Conservation (phyloP, 495 filamentous ascomycete genomes). For the Lasiosphaeria miniovina region DNA sequence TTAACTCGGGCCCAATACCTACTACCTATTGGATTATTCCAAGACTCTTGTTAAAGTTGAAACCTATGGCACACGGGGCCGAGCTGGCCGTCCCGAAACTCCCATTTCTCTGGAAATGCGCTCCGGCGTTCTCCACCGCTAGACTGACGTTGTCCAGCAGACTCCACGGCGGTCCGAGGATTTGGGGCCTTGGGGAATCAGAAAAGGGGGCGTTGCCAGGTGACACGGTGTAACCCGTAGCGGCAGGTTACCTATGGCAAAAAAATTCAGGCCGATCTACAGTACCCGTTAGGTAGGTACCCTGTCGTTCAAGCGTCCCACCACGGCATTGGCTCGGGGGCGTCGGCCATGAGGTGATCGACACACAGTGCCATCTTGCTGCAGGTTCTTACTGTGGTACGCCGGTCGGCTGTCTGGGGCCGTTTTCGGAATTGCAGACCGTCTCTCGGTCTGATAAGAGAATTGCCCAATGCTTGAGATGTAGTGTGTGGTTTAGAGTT, state of each 20-base stretch:
- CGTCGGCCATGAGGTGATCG: slow-evolving; percentile 17
- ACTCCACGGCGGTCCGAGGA: slow-evolving; percentile 3
- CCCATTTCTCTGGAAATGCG: not conserved
- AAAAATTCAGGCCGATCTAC: slow-evolving; percentile 5
- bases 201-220: slow-evolving; percentile 10
- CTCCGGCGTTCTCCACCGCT: slow-evolving; percentile 10
- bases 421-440: too few species aligned
- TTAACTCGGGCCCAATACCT: too few species aligned
- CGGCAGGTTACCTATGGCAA: not conserved
- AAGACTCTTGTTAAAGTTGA: too few species aligned
- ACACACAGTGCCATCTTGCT: slow-evolving; percentile 19
- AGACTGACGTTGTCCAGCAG: slow-evolving; percentile 17
- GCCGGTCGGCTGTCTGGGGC: too few species aligned
- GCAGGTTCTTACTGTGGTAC: not conserved
- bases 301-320: too few species aligned
- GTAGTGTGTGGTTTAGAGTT: too few species aligned
- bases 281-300: too few species aligned
- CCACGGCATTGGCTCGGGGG: slow-evolving; percentile 14
- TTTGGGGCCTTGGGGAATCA: not conserved
- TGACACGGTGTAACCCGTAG: slow-evolving; percentile 20
- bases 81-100: too few species aligned
- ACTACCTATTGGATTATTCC: too few species aligned
- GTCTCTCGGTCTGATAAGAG: too few species aligned
- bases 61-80: too few species aligned
- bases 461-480: too few species aligned